Evolutionary conservation across 208 protist species (phyloP), one percentile per base, ranked within the genome.

Genomic region (Trypanosoma theileri): DNA sequence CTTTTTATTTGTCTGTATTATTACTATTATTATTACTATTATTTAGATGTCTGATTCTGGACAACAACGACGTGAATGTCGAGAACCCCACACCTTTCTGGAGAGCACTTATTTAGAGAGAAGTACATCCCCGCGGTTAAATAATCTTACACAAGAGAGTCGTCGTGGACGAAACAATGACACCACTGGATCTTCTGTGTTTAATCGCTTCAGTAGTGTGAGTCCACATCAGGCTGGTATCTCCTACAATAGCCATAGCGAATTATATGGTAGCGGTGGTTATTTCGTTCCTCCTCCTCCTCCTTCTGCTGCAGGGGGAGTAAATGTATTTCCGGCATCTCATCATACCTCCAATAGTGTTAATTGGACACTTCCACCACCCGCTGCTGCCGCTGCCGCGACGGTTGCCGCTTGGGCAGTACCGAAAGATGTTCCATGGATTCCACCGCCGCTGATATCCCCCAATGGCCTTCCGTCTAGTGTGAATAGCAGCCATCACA

Each of bases 181-280:
- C 7, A 53, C 50, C 3, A 51, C 56, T 0, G 26, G 57, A n/a
- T 72, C 66, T 22, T 42, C 66, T 6, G 31, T 65, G 6, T 48
- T 72, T 13, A 61, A 72, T 50, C 58, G 58, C 40, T 64, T 65
- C 21, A 72, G 66, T 50, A 72, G 66, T 44, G 66, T 72, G 4
- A 65, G 66, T 35, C 50, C 66, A 24, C 57, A 63, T 3, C 66
- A 52, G 7, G 21, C 58, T 48, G 66, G 66, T 21, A n/a, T 72
- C 40, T 63, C 66, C 9, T 72, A 21, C 21, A 52, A 59, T 2
- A 67, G 44, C 42, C 50, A 16, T 12, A 42, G 53, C 41, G 48
- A 13, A 3, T 35, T 4, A n/a, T 26, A 45, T 24, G 51, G 28
- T 26, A 26, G 19, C 24, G 44, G 10, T 59, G 26, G 7, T 59